phyloP scores from a whole-genome alignment of 257 asterid species.

The Solanum chiquidenum region DNA sequence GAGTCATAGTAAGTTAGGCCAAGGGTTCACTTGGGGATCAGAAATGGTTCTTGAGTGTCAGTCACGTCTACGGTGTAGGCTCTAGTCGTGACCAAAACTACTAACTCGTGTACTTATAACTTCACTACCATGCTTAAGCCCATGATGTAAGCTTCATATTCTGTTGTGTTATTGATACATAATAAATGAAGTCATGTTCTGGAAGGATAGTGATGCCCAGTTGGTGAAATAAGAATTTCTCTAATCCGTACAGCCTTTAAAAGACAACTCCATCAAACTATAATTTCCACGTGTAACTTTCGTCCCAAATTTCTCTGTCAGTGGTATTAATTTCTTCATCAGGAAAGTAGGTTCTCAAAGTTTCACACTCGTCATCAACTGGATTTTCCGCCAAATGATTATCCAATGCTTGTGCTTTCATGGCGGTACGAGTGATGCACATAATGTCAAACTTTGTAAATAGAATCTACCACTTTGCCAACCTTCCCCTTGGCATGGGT shows the following conservation, averaged over 20 bases:
- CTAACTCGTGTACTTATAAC: background rate
- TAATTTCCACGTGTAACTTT: too few species aligned
- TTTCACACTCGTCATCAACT: background rate
- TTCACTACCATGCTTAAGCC: background rate
- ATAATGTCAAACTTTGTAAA: background rate
- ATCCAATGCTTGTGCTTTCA: background rate
- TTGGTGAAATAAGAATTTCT: background rate
- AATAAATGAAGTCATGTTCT: too few species aligned
- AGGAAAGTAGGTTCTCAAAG: background rate
- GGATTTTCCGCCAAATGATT: background rate
- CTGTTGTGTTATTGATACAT: background rate
- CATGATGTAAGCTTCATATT: background rate
- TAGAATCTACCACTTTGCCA: too few species aligned
- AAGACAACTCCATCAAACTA: background rate
- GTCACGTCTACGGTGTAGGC: too few species aligned
- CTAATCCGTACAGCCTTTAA: background rate
- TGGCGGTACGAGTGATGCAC: background rate
- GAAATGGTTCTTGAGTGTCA: too few species aligned
- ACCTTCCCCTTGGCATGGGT: background rate
- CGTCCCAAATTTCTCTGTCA: background rate
- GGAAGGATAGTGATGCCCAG: background rate
- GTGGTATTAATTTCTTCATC: too few species aligned
- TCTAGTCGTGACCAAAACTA: background rate
- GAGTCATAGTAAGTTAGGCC: too few species aligned
- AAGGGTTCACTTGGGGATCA: too few species aligned